phyloP scores from a whole-genome alignment of 2,329 filamentous ascomycete species.

The Ampelomyces quisqualis region DNA sequence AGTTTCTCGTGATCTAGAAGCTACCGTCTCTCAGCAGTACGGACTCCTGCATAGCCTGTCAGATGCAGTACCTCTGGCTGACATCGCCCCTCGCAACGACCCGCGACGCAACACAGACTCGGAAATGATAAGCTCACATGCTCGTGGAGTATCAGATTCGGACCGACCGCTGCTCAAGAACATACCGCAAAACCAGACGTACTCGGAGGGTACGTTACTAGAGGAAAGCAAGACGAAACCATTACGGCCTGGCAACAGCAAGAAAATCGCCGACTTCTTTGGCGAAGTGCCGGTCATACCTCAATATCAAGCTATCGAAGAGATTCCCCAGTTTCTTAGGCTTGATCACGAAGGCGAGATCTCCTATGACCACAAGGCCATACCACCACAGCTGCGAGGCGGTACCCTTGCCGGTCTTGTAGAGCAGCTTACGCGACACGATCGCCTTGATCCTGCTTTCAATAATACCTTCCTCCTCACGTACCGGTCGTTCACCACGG shows the following conservation, averaged over 20 bases:
- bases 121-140: slow-evolving; percentile 35
- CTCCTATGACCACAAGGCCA: slow-evolving; percentile 81
- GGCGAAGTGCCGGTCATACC: slow-evolving; percentile 53
- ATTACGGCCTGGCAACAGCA: slow-evolving; percentile 45
- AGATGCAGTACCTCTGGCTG: slow-evolving; percentile 65
- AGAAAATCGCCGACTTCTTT: slow-evolving; percentile 55
- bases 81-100: slow-evolving; percentile 30
- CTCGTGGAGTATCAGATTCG: slow-evolving; percentile 32
- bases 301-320: slow-evolving; percentile 60
- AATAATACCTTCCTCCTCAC: slow-evolving; percentile 98
- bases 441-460: slow-evolving; percentile 91
- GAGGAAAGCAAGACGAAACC: slow-evolving; percentile 40
- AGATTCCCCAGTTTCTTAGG: slow-evolving; percentile 78
- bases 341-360: slow-evolving; percentile 88
- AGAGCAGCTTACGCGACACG: slow-evolving; percentile 92
- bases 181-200: slow-evolving; percentile 63
- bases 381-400: slow-evolving; percentile 76
- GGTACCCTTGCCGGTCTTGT: slow-evolving; percentile 87
- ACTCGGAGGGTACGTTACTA: slow-evolving; percentile 56
- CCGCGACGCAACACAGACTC: slow-evolving; percentile 48
- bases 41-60: slow-evolving; percentile 85
- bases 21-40: slow-evolving; percentile 80
- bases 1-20: slow-evolving; percentile 78
- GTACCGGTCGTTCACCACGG: slow-evolving; percentile 91
- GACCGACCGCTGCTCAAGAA: slow-evolving; percentile 55